Evolutionary conservation across 805 yeast genomes (phyloP).

Genomic region (Suhomyces pyralidae): DNA sequence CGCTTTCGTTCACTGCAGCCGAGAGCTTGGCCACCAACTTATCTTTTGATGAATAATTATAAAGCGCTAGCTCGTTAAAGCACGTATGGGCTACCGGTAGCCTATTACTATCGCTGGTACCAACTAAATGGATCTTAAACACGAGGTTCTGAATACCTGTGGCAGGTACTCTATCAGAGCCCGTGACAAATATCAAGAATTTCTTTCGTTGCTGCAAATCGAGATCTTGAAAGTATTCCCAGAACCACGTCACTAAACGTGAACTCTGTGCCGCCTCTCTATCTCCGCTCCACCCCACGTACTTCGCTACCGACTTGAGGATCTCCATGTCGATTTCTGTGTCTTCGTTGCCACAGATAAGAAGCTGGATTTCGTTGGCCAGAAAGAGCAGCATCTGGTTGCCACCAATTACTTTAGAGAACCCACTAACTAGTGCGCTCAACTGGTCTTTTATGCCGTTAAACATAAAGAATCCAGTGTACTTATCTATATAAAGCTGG

Average conservation of each 20-base stretch:
- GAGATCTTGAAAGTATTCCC: slow-evolving; percentile 67
- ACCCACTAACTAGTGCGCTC: slow-evolving; percentile 64
- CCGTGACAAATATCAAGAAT: slow-evolving; percentile 76
- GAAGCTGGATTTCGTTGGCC: slow-evolving; percentile 75
- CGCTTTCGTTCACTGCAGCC: slow-evolving; percentile 73
- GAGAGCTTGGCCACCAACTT: slow-evolving; percentile 56
- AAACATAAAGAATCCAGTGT: slow-evolving; percentile 59
- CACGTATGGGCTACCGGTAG: slow-evolving; percentile 92
- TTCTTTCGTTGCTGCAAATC: slow-evolving; percentile 51
- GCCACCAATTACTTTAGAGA: slow-evolving; percentile 72
- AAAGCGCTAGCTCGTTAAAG: slow-evolving; percentile 82
- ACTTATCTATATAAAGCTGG: slow-evolving; percentile 56
- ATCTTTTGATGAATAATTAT: slow-evolving; percentile 56
- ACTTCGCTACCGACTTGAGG: slow-evolving; percentile 69
- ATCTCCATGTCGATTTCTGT: slow-evolving; percentile 61
- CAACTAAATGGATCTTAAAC: slow-evolving; percentile 61
- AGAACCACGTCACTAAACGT: slow-evolving; percentile 70
- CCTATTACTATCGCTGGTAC: slow-evolving; percentile 37
- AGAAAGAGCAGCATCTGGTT: slow-evolving; percentile 76
- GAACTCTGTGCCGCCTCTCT: slow-evolving; percentile 36
- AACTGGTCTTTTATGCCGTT: slow-evolving; percentile 53
- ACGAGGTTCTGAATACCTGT: slow-evolving; percentile 78
- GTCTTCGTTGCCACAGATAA: slow-evolving; percentile 75
- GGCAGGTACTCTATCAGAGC: slow-evolving; percentile 89
- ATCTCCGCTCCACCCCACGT: slow-evolving; percentile 56